Evolutionary conservation across 2,329 filamentous ascomycete species (phyloP), one percentile per base, ranked within the genome.

Genomic region (Hypoxylon sp.): DNA sequence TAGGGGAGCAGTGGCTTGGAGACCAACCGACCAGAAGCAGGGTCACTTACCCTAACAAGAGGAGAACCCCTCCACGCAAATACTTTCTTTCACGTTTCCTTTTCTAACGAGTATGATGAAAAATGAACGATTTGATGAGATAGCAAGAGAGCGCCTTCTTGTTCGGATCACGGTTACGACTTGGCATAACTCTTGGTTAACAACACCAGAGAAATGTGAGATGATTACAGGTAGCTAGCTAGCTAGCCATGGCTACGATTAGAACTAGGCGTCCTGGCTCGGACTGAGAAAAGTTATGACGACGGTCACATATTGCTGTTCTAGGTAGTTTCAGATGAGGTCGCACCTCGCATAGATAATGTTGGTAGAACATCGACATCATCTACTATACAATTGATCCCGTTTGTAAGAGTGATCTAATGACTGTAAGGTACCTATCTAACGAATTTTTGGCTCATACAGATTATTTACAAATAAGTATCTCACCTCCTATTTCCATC

Each of bases 131-230:
- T 69, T 74, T 74, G 56, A 77, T 51, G 70, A 75, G 68, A 74
- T 63, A 69, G 70, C 64, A 71, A 37, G 78, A 37, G 78, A 77
- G 46, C 62, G 62, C 64, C 51, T 68, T 70, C 66, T 62, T 73
- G 67, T 74, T 73, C 72, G 72, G 73, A 74, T 72, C 70, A 75
- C 73, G 72, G 73, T 75, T 73, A 77, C 74, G 75, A 78, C 68
- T 72, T 70, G 64, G 66, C 61, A 68, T 62, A 68, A 64, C 64
- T 64, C 70, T 63, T 65, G 72, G 69, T 70, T 66, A 67, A 59
- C 62, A 67, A 59, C 62, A 55, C 66, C 70, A 65, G 63, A 63
- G 59, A 61, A 58, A 72, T 72, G 66, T 71, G 69, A 71, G 63
- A 70, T 57, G 65, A 66, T 68, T 63, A 44, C 40, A 44, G 40